These are phyloP conservation scores for Arthroderma uncinatum DNA, from an alignment of 2,329 filamentous ascomycete genomes.

Conservation along the genomic window DNA sequence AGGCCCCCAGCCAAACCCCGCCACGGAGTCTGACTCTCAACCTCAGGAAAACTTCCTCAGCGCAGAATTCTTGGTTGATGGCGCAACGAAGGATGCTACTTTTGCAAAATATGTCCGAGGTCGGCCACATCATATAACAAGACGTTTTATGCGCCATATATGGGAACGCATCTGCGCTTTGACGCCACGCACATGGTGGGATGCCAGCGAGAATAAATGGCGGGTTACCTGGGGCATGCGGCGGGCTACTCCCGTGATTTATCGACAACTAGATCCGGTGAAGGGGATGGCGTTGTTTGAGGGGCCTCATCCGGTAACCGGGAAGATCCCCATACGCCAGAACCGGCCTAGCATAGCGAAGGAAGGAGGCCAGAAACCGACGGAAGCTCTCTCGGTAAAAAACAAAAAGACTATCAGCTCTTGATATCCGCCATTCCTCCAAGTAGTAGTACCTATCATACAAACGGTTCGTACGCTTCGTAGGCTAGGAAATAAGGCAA, in stretches of 20 bases:
- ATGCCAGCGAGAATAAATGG: conserved; percentile 17
- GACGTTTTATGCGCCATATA: conserved; percentile 28
- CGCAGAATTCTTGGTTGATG: conserved; percentile 25
- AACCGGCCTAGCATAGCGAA: not conserved
- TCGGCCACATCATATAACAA: conserved; percentile 32
- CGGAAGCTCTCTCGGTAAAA: not conserved
- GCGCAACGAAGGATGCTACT: conserved; percentile 28
- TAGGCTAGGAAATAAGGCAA: not conserved
- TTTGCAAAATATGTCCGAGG: conserved; percentile 26
- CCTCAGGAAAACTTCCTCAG: conserved; percentile 12
- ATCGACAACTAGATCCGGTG: conserved; percentile 11
- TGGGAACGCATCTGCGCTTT: conserved; percentile 29
- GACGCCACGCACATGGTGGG: conserved; percentile 23
- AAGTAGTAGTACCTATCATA: not conserved
- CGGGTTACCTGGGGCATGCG: conserved; percentile 23
- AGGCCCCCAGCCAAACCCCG: not conserved
- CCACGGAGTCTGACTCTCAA: not conserved
- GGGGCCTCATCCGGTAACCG: conserved; percentile 12
- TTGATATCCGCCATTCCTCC: not conserved
- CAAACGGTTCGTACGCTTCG: not conserved
- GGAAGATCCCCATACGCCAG: not conserved
- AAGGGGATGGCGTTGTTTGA: conserved; percentile 12
- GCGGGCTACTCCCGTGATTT: not conserved
- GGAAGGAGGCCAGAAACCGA: not conserved
- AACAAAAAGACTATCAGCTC: not conserved